phyloP scores from a whole-genome alignment of 2,329 filamentous ascomycete genomes.

The Immersiporthe knoxdaviesiana region DNA sequence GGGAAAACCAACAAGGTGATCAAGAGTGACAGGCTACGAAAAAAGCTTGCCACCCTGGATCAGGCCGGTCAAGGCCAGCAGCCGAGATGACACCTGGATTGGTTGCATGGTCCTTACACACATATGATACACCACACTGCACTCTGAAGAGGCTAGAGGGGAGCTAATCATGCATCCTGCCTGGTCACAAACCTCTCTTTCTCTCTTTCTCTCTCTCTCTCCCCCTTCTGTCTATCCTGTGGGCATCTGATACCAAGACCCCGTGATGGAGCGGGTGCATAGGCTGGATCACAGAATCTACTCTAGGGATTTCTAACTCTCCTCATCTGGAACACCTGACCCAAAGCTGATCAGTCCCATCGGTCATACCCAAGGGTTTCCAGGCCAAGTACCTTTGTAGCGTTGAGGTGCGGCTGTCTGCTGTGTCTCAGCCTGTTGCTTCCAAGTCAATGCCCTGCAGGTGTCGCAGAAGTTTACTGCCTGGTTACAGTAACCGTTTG shows the following conservation, averaged over 20 bases:
- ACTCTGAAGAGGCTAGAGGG: slow-evolving; percentile 1
- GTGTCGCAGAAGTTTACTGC: background rate
- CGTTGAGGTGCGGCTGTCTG: slow-evolving; percentile 15
- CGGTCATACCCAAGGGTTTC: background rate
- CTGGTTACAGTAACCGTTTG: background rate
- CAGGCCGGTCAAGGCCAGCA: slow-evolving; percentile 22
- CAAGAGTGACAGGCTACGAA: background rate
- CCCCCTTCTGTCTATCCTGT: background rate
- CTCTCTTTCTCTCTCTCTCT: background rate
- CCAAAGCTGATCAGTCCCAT: slow-evolving; percentile 7
- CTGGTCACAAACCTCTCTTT: background rate
- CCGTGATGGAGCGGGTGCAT: background rate
- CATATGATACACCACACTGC: slow-evolving; percentile 21
- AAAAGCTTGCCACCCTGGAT: slow-evolving; percentile 5
- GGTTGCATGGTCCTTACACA: slow-evolving; percentile 27
- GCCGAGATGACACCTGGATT: slow-evolving; percentile 8
- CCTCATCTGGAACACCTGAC: slow-evolving; percentile 16
- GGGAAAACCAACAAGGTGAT: slow-evolving; percentile 4
- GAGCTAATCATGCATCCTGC: slow-evolving; percentile 12
- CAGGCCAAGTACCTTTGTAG: slow-evolving; percentile 13
- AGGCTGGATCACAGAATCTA: background rate
- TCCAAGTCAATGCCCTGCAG: slow-evolving; percentile 3
- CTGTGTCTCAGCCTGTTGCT: slow-evolving; percentile 1
- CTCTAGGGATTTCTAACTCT: background rate
- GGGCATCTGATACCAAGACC: slow-evolving; percentile 8